Percentiles rank a stretch among this genome's conserved stretches.
Conservation (phyloP, 2,329 filamentous ascomycete species). For the Rutstroemia sp. region DNA sequence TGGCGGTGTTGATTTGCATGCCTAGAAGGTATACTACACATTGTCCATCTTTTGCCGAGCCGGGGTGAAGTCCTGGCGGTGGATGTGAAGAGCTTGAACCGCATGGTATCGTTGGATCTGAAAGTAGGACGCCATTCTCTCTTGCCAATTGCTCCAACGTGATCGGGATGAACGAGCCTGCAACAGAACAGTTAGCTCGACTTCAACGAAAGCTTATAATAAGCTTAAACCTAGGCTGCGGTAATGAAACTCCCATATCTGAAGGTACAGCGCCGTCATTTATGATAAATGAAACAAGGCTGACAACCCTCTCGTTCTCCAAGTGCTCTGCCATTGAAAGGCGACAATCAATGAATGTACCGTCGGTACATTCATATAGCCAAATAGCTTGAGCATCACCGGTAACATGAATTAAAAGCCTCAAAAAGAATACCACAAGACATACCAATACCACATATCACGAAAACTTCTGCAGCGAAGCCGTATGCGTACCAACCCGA, state of each 20-base stretch:
- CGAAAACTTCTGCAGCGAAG: conserved; percentile 94
- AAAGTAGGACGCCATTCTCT: conserved; percentile 81
- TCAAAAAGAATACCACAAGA: conserved; percentile 15
- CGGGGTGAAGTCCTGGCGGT: conserved; percentile 9
- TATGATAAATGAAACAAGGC: neutral
- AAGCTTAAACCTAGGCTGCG: conserved; percentile 2
- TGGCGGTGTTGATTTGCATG: conserved; percentile 85
- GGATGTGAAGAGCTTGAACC: conserved; percentile 31
- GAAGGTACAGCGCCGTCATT: conserved; percentile 6
- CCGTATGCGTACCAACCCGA: conserved; percentile 94
- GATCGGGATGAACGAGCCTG: conserved; percentile 92
- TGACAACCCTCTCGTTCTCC: neutral
- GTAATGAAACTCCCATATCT: conserved; percentile 1
- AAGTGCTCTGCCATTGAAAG: neutral
- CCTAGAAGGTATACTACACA: conserved; percentile 81
- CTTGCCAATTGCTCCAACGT: conserved; percentile 88
- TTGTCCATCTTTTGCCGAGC: conserved; percentile 44
- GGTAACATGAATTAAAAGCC: neutral
- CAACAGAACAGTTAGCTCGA: conserved; percentile 13
- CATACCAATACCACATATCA: conserved; percentile 80
- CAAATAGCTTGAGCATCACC: neutral
- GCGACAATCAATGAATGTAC: neutral
- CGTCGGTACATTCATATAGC: neutral
- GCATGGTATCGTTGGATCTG: conserved; percentile 71
- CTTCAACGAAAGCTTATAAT: neutral